Evolutionary conservation across 225 moss, liverwort and hornwort species (phyloP).

Genomic region (Polytrichum formosum): DNA sequence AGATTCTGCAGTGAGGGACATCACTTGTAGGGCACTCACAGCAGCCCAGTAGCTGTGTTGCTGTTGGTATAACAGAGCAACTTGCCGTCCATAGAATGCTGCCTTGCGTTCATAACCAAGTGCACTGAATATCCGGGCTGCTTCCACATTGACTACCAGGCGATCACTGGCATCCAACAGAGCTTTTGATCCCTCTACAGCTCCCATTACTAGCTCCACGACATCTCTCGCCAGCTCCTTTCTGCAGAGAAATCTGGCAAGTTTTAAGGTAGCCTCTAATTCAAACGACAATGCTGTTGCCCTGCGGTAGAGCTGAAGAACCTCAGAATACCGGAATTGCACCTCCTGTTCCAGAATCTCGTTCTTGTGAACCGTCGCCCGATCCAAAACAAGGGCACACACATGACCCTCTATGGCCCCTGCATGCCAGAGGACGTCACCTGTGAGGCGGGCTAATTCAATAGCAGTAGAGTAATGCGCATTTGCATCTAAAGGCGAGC

Average conservation of each 20-base stretch:
- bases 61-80: slow-evolving; percentile 93
- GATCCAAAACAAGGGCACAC: slow-evolving; percentile 79
- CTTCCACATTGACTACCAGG: slow-evolving; percentile 93
- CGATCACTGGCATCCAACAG: slow-evolving; percentile 99
- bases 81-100: slow-evolving; percentile 93
- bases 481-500: slow-evolving; percentile 84
- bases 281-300: slow-evolving; percentile 94
- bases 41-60: slow-evolving; percentile 99
- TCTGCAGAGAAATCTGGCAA: slow-evolving; percentile 93
- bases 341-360: slow-evolving; percentile 83
- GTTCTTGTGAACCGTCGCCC: slow-evolving; percentile 57
- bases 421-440: slow-evolving; percentile 90
- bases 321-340: slow-evolving; percentile 73
- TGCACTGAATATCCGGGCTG: slow-evolving; percentile 81
- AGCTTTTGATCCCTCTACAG: slow-evolving; percentile 90
- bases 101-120: slow-evolving; percentile 98
- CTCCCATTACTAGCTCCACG: slow-evolving; percentile 78
- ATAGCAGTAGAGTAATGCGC: slow-evolving; percentile 85
- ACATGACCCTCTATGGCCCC: slow-evolving; percentile 93
- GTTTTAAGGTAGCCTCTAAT: slow-evolving; percentile 93
- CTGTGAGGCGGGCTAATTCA: slow-evolving; percentile 82
- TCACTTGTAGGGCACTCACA: slow-evolving; percentile 87
- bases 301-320: slow-evolving; percentile 85
- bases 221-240: slow-evolving; percentile 87
- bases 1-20: slow-evolving; percentile 80